These are phyloP conservation scores for Saturnispora kantuleensis DNA, from an alignment of 805 yeast species.

Conservation along the genomic window DNA sequence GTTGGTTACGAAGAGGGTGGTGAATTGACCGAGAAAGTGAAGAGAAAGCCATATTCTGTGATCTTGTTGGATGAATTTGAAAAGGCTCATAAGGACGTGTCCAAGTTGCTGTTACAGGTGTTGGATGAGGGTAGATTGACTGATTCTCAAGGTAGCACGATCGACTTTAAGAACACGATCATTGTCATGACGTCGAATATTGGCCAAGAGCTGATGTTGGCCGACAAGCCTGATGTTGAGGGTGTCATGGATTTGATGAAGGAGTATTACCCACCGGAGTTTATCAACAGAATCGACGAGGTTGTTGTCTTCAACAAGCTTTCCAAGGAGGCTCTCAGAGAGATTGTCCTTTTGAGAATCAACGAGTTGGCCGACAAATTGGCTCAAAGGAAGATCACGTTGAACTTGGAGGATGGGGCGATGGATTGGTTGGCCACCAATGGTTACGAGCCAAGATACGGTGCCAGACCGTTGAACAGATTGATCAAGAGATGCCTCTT, in stretches of 20 bases:
- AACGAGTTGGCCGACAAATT: conserved; percentile 73
- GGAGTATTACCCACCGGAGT: conserved; percentile 82
- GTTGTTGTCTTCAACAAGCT: conserved; percentile 87
- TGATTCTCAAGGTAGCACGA: conserved; percentile 89
- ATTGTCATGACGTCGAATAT: conserved; percentile 95
- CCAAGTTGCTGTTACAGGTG: conserved; percentile 82
- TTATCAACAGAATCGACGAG: conserved; percentile 89
- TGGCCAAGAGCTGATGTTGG: conserved; percentile 80
- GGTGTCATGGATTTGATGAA: conserved; percentile 62
- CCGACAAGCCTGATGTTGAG: conserved; percentile 53
- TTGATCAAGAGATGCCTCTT: conserved; percentile 73
- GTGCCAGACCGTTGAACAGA: conserved; percentile 94
- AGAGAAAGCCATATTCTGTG: conserved; percentile 91
- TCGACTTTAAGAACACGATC: conserved; percentile 89
- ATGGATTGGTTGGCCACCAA: conserved; percentile 70
- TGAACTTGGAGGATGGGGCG: conserved; percentile 46
- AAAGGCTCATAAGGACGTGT: conserved; percentile 93
- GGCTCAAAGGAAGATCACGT: conserved; percentile 62
- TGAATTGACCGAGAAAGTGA: conserved; percentile 90
- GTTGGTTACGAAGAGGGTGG: conserved; percentile 96
- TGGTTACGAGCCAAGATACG: conserved; percentile 88
- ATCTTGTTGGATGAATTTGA: conserved; percentile 93
- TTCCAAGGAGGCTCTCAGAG: conserved; percentile 61
- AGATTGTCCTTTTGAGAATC: conserved; percentile 78
- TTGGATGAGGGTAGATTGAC: conserved; percentile 92